Evolutionary conservation across 176 grass and related monocot species (phyloP).

Genomic region (Oryza glumipatula): DNA sequence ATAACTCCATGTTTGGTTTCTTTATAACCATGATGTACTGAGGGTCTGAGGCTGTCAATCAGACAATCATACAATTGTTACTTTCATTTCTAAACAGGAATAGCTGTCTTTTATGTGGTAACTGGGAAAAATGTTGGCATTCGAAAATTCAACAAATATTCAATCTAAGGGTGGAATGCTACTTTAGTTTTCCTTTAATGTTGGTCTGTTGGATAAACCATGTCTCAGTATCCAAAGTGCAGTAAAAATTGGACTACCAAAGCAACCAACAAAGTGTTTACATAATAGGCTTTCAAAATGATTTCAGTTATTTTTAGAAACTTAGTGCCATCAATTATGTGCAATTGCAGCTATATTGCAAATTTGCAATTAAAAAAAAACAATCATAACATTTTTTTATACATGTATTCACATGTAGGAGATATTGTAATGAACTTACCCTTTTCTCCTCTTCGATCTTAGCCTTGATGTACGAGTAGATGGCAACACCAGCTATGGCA

Average conservation of each 20-base stretch:
- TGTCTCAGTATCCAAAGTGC: background rate
- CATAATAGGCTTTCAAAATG: background rate
- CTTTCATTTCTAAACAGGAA: background rate
- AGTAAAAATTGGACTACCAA: background rate
- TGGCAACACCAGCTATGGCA: slow-evolving; percentile 91
- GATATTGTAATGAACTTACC: slow-evolving; percentile 50
- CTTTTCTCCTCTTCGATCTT: slow-evolving; percentile 97
- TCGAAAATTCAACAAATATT: background rate
- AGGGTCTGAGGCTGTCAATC: background rate
- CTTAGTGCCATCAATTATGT: background rate
- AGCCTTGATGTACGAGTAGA: slow-evolving; percentile 97
- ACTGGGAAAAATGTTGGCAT: background rate
- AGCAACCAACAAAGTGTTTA: background rate
- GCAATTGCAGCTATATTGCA: background rate
- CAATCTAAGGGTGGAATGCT: background rate
- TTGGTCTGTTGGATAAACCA: background rate
- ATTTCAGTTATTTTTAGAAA: background rate
- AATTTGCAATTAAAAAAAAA: slow-evolving; percentile 24
- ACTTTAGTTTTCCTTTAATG: background rate
- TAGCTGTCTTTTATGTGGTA: background rate
- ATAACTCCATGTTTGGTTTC: slow-evolving; percentile 8
- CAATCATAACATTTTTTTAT: slow-evolving; percentile 8
- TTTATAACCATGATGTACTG: background rate
- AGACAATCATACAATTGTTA: background rate
- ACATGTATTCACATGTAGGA: slow-evolving; percentile 15